Evolutionary conservation across 2,329 filamentous ascomycete genomes (phyloP), one percentile per base, ranked within the genome.

Genomic region (Aspergillus pseudonomiae): DNA sequence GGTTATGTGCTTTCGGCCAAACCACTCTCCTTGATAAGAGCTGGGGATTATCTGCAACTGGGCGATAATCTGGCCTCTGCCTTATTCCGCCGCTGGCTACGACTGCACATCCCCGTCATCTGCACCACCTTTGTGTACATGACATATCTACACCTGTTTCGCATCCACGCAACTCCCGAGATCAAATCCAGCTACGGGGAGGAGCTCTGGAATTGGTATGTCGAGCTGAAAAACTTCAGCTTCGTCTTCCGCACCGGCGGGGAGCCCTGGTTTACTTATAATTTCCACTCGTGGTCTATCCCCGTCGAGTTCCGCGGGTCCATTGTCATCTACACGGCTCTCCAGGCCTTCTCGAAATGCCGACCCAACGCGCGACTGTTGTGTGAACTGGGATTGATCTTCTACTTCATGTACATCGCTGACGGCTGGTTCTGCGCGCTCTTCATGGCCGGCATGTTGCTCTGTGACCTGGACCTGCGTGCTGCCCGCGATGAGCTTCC

Each of bases 171-270:
- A 7, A 76, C 79, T 14, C 75, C 75, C 26, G 74, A 77, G 16
- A 73, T 76, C 12, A 74, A 83, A 63, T 66, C 66, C 5, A 84
- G 68, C 36, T 82, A 83, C 68, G 64, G 72, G 9, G 82, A 81
- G 12, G 86, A 88, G 68, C 64, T 87, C 1, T 85, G 82, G 79
- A 79, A 76, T 43, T 82, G 80, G 80, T 82, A 83, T 60, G 72
- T 71, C 64, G 86, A 91, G 72, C 80, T 86, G 72, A 91, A 91
- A 73, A 90, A 90, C 74, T 91, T 89, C 77, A 91, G 84, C 75
- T 91, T 89, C 72, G 73, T 90, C 45, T 91, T 87, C 77, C 84
- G 85, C 48, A 81, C 80, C 9, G 86, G 86, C 7, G 85, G 84
- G 1, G 77, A 83, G 11, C 83, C 85, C 12, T 89, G 86, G 80